Evolutionary conservation across 1,284 basidiomycete species (phyloP).

Genomic region (Boletellus dicymbophilus): DNA sequence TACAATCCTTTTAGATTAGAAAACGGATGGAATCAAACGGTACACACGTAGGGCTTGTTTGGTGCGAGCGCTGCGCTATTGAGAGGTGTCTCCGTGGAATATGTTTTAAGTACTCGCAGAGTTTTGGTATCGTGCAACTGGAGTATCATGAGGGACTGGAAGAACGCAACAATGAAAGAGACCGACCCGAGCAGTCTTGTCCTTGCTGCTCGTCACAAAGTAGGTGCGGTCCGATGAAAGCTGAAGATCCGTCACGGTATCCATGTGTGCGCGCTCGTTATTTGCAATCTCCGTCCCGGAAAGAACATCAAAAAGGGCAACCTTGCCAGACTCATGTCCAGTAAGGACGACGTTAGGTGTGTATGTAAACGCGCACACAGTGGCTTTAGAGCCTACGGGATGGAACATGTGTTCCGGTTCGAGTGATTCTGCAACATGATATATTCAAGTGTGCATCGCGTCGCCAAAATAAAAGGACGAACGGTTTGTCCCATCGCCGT

Average conservation of each 20-base stretch:
- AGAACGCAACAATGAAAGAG: neutral
- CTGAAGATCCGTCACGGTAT: slow-evolving; percentile 92
- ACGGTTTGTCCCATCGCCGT: slow-evolving; percentile 79
- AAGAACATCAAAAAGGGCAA: slow-evolving; percentile 88
- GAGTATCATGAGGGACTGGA: neutral
- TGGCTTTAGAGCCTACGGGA: slow-evolving; percentile 93
- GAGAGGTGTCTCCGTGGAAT: slow-evolving; percentile 90
- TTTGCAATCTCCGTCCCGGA: slow-evolving; percentile 82
- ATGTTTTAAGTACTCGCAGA: slow-evolving; percentile 92
- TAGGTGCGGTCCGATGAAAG: slow-evolving; percentile 90
- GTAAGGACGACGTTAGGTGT: slow-evolving; percentile 85
- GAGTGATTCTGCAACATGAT: slow-evolving; percentile 56
- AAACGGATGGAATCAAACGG: neutral
- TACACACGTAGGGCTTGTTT: slow-evolving; percentile 77
- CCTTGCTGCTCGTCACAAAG: slow-evolving; percentile 96
- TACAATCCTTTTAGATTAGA: slow-evolving; percentile 28
- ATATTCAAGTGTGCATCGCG: neutral
- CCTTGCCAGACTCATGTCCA: slow-evolving; percentile 95
- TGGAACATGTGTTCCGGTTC: slow-evolving; percentile 83
- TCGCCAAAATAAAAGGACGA: slow-evolving; percentile 5
- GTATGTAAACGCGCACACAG: slow-evolving; percentile 90
- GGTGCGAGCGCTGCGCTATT: slow-evolving; percentile 93
- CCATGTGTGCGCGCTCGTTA: slow-evolving; percentile 85
- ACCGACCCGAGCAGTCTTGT: slow-evolving; percentile 91
- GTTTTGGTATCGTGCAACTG: slow-evolving; percentile 92